A percentile compares a stretch with the other conserved stretches of the same genome.
phyloP scores from a whole-genome alignment of 768 basidiomycete genomes.

The Tephrocybe sp. region DNA sequence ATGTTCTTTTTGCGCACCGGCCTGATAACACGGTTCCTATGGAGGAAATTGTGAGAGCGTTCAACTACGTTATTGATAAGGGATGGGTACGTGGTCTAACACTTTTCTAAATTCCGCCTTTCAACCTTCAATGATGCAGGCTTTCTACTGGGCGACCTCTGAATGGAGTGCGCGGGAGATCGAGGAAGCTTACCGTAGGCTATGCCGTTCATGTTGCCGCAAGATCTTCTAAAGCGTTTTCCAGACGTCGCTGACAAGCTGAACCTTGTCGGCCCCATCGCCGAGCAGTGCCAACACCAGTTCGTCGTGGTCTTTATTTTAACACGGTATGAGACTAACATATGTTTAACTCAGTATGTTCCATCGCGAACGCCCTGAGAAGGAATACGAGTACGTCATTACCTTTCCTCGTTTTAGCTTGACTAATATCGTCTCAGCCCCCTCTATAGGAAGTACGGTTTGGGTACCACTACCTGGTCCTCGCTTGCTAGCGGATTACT shows the following conservation, averaged over 20 bases:
- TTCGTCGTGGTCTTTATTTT: too few species aligned
- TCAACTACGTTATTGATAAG: slow-evolving; percentile 74
- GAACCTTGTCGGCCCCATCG: slow-evolving; percentile 66
- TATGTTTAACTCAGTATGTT: slow-evolving; percentile 76
- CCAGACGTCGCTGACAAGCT: slow-evolving; percentile 68
- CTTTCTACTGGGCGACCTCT: slow-evolving; percentile 71
- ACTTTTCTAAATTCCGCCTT: slow-evolving; percentile 2
- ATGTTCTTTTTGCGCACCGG: slow-evolving; percentile 72
- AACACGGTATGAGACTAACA: too few species aligned
- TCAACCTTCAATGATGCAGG: slow-evolving; percentile 32
- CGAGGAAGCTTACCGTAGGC: slow-evolving; percentile 53
- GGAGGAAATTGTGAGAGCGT: slow-evolving; percentile 81
- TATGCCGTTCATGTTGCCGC: not conserved
- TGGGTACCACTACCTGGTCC: slow-evolving; percentile 74
- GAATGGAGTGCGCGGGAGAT: slow-evolving; percentile 70
- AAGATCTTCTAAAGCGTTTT: not conserved
- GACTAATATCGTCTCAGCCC: slow-evolving; percentile 32
- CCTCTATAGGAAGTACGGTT: slow-evolving; percentile 65
- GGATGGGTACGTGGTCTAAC: slow-evolving; percentile 37
- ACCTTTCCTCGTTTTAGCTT: not conserved
- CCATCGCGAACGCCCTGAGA: slow-evolving; percentile 78
- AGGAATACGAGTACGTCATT: slow-evolving; percentile 61
- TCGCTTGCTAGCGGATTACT: slow-evolving; percentile 73
- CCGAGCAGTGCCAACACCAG: slow-evolving; percentile 79
- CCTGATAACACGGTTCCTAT: slow-evolving; percentile 60